Percentiles rank a stretch among this genome's conserved stretches.
Conservation (phyloP, 164 flowering plant species). For the Liriodendron chinense region DNA sequence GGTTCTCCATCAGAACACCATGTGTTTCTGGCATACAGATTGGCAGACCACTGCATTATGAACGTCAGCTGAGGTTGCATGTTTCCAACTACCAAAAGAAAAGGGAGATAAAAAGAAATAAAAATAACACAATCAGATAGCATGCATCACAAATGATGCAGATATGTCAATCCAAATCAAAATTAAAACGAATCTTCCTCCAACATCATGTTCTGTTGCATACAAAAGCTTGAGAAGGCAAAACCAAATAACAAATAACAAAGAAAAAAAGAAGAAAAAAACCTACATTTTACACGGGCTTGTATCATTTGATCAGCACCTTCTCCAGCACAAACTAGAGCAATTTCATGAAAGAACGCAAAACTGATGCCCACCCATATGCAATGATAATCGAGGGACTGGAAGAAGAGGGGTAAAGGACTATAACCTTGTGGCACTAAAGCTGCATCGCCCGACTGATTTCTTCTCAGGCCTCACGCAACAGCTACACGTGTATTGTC, state of each 20-base stretch:
- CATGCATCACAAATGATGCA: not conserved
- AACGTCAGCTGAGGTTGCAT: too few relatives aligned
- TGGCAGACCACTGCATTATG: too few relatives aligned
- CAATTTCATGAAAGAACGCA: not conserved
- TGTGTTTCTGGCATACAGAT: too few relatives aligned
- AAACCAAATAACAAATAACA: not conserved
- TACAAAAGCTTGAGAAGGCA: not conserved
- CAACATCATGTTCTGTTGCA: not conserved
- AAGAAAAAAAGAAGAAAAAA: not conserved
- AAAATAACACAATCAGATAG: too few relatives aligned
- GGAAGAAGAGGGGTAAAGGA: not conserved
- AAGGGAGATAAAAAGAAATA: too few relatives aligned
- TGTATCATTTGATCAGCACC: not conserved
- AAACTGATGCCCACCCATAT: not conserved
- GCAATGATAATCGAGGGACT: not conserved
- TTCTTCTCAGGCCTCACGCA: slow-evolving; percentile 5
- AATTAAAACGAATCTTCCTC: not conserved
- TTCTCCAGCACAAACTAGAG: not conserved
- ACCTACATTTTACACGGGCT: not conserved
- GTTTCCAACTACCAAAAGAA: too few relatives aligned
- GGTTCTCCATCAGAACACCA: too few relatives aligned
- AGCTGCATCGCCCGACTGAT: not conserved
- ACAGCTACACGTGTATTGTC: not conserved
- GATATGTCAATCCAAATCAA: not conserved
- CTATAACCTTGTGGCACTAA: not conserved